phyloP scores from a whole-genome alignment of 495 filamentous ascomycete genomes.

The Evernia prunastri region DNA sequence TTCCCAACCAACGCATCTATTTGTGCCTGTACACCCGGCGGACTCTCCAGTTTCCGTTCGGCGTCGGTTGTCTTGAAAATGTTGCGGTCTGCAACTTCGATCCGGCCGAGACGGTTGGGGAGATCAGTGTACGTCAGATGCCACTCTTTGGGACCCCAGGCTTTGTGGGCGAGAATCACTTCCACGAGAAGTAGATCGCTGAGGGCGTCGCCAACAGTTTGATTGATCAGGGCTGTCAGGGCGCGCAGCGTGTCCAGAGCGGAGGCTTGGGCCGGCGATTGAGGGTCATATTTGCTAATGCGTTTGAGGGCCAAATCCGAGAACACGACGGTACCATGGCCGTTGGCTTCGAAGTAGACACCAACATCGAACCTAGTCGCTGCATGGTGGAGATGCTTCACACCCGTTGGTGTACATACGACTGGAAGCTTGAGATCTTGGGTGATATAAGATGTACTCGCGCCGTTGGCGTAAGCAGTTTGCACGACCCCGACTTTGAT shows the following conservation, averaged over 20 bases:
- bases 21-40: conserved; percentile 67
- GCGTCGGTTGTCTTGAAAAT: conserved; percentile 87
- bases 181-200: conserved; percentile 96
- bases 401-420: conserved; percentile 88
- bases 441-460: conserved; percentile 86
- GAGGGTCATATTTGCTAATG: conserved; percentile 70
- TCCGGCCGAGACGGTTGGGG: conserved; percentile 86
- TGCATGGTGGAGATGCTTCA: conserved; percentile 95
- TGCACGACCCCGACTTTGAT: conserved; percentile 90
- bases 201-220: conserved; percentile 92
- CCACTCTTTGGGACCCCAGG: conserved; percentile 87
- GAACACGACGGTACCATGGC: conserved; percentile 94
- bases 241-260: conserved; percentile 76
- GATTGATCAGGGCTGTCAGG: conserved; percentile 86
- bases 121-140: conserved; percentile 89
- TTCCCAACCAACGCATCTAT: conserved; percentile 86
- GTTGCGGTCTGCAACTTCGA: conserved; percentile 80
- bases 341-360: conserved; percentile 98
- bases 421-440: conserved; percentile 83
- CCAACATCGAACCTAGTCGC: conserved; percentile 87
- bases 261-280: conserved; percentile 83
- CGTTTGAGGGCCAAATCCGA: conserved; percentile 69
- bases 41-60: conserved; percentile 77
- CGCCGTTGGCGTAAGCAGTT: conserved; percentile 95
- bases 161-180: conserved; percentile 90